Base-by-base conservation (phyloP, 2,329 filamentous ascomycete genomes). In the Xylariomycetidae sp. region DNA sequence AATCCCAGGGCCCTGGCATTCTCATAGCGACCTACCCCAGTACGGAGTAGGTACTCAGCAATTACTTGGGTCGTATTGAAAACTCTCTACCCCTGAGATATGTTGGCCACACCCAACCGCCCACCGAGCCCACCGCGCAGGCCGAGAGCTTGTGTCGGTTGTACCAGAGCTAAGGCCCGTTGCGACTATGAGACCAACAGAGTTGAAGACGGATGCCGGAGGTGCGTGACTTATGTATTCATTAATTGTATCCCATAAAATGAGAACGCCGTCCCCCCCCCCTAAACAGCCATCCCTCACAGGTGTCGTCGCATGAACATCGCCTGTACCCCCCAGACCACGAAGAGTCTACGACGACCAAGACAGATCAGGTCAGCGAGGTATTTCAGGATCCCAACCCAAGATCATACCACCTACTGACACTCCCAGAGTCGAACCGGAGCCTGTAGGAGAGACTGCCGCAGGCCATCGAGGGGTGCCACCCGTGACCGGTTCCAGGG, bases 141-240 rank as follows among this genome's bases (percentile, higher is more conserved):
- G 10, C 50, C 38, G 20, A 42, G 53, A 16, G 53, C 53, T 8
- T 56, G 53, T 29, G 36, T 48, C 6, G 44, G 50, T 25, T 56
- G 53, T 25, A 51, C 46, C 5, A 55, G 48, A 23, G 51, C 53
- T 2, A 55, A 53, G 39, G 42, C 51, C 16, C 49, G 52, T 3
- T 56, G 53, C 25, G 44, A 50, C 18, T 56, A 51, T 20, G 45
- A 51, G 27, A 37, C 30, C 4, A 47, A 50, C 26, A 48, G 41
- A 30, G 16, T 42, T 6, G 39, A 41, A 2, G 37, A 45, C 23
- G 50, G 49, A 10, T 56, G 53, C 27, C 39, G 49, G 28, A 49
- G 53, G 53, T 54, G 34, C 34, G n/a, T 20, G 16, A 29, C 14
- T 25, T 18, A 6, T 17, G 5, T 5, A 20, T 13, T 14, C 14